Evolutionary conservation across 805 yeast genomes (phyloP).

Genomic region (Komagataella mondaviorum): DNA sequence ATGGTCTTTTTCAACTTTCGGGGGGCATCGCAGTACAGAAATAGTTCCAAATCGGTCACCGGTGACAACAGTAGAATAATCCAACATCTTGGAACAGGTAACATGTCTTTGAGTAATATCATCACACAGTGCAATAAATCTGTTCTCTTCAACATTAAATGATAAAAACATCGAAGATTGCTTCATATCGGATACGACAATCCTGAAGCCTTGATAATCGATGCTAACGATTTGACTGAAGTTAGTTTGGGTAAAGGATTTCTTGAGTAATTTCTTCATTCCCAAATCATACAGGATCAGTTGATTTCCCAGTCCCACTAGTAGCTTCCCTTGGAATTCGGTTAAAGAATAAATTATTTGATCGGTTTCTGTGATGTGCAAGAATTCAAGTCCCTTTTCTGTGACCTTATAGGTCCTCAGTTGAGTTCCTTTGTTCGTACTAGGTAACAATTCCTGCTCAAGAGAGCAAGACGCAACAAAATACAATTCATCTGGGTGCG

Average conservation of each 20-base stretch:
- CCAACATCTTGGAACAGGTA: slow-evolving; percentile 47
- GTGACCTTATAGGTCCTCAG: slow-evolving; percentile 23
- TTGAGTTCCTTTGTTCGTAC: slow-evolving; percentile 10
- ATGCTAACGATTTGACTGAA: slow-evolving; percentile 40
- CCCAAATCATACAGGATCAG: slow-evolving; percentile 65
- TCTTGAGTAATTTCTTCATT: slow-evolving; percentile 61
- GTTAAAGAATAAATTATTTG: slow-evolving; percentile 31
- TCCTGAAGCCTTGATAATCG: slow-evolving; percentile 37
- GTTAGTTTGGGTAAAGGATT: slow-evolving; percentile 35
- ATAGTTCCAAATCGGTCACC: slow-evolving; percentile 86
- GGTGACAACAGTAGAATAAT: slow-evolving; percentile 62
- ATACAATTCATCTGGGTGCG: slow-evolving; percentile 13
- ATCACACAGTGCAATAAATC: slow-evolving; percentile 52
- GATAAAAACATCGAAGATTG: slow-evolving; percentile 48
- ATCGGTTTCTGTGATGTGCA: slow-evolving; percentile 51
- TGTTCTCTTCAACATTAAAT: slow-evolving; percentile 31
- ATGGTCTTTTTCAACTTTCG: slow-evolving; percentile 32
- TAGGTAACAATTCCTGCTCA: slow-evolving; percentile 18
- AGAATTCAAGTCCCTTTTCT: slow-evolving; percentile 25
- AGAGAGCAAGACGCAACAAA: slow-evolving; percentile 32
- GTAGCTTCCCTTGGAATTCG: slow-evolving; percentile 43
- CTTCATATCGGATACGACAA: slow-evolving; percentile 61
- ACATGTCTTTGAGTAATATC: slow-evolving; percentile 59
- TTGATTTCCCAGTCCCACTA: slow-evolving; percentile 41
- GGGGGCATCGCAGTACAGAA: slow-evolving; percentile 50